Percentiles rank a stretch among this genome's conserved stretches.
Conservation (phyloP, 192 early-diverging fungal species). For the Backusella tuberculispora region DNA sequence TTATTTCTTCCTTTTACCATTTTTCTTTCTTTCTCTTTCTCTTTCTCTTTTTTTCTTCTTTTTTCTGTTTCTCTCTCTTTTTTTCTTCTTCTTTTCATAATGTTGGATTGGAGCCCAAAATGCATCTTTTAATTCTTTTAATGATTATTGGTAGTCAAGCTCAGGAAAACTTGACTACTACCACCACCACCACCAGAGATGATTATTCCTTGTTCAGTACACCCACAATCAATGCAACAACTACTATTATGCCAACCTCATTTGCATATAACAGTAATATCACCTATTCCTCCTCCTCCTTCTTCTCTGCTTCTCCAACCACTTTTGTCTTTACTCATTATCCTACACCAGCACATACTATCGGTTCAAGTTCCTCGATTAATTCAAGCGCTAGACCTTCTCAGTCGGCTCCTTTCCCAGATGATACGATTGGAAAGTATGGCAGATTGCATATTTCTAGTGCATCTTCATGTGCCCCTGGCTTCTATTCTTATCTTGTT, state of each 20-base stretch:
- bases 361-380: neutral
- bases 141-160: neutral
- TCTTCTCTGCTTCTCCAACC: constrained; percentile 23
- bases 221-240: neutral
- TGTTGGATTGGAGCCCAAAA: neutral
- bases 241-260: constrained; percentile 2
- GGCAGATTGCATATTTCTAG: constrained; percentile 28
- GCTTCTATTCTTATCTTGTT: neutral
- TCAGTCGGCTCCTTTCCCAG: constrained; percentile 33
- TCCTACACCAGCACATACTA: neutral
- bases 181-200: constrained; percentile 15
- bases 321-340: constrained; percentile 20
- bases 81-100: constrained; percentile 16
- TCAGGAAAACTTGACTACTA: no score
- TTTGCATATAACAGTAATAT: neutral
- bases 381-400: constrained; percentile 15
- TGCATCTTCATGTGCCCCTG: constrained; percentile 15
- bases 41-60: no score
- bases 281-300: no score
- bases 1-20: neutral
- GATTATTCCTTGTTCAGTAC: no score
- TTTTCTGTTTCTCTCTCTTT: constrained; percentile 12
- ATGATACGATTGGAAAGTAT: constrained; percentile 35
- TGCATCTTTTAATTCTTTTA: constrained; percentile 2
- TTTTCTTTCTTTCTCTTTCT: no score